Conservation (phyloP, 164 flowering plant species). For the Tinospora cordifolia region DNA sequence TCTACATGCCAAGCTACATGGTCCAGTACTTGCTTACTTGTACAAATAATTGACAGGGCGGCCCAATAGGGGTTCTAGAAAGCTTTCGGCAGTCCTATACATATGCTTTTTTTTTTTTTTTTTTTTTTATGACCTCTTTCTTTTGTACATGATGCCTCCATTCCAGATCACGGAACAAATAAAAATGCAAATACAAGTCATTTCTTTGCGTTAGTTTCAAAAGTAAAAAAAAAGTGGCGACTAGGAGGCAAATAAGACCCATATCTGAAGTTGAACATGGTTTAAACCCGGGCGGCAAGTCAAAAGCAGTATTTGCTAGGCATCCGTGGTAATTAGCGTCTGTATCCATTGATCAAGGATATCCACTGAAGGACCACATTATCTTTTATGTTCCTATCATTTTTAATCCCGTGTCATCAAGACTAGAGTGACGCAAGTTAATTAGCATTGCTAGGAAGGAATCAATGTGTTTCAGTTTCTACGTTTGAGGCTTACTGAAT, state of each 20-base stretch:
- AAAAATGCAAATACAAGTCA: background rate
- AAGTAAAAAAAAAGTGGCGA: too few relatives aligned
- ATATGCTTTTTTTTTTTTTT: conserved; percentile 4
- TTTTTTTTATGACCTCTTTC: too few relatives aligned
- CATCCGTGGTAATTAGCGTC: background rate
- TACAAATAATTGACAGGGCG: conserved; percentile 18
- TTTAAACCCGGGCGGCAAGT: background rate
- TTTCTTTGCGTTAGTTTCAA: background rate
- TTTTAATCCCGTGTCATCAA: background rate
- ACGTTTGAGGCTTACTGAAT: background rate
- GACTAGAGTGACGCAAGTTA: background rate
- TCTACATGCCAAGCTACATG: conserved; percentile 11
- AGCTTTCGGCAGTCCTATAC: background rate
- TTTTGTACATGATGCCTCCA: background rate
- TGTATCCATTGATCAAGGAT: background rate
- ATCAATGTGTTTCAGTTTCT: background rate
- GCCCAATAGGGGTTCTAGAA: conserved; percentile 7
- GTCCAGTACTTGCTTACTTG: conserved; percentile 12
- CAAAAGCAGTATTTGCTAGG: conserved; percentile 1
- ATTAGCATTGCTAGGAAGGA: background rate
- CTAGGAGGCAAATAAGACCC: background rate
- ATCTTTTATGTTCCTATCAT: background rate
- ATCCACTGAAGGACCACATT: background rate
- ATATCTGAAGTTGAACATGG: background rate
- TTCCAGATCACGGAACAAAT: background rate